Evolutionary conservation across 2,329 filamentous ascomycete genomes (phyloP), one percentile per base, ranked within the genome.

Genomic region (Fusarium humuli): DNA sequence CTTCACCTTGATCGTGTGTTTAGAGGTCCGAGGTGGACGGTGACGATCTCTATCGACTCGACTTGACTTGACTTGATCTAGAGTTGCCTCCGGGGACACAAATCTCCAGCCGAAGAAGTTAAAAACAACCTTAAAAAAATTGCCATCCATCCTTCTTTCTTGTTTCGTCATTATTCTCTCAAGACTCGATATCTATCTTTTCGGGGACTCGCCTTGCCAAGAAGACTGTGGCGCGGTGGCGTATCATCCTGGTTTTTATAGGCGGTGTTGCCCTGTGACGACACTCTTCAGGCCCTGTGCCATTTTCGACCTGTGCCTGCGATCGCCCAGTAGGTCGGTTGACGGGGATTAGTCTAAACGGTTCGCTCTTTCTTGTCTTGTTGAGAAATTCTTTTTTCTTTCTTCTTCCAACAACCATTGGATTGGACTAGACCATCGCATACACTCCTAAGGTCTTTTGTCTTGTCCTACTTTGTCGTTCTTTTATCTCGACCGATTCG

Each of bases 261-360:
- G 60, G 70, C 50, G 55, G 44, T 53, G 61, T 58, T 64, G 70
- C 70, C 70, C 73, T 76, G 73, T 75, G 73, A 76, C 73, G 73
- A 76, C 73, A 75, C 65, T 55, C 56, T 27, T 45, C 30, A 23
- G 57, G 69, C 66, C 65, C 72, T 70, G 73, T 75, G 70, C 66
- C 62, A 74, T 66, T 75, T 73, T 75, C 42, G 40, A 65, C 13
- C 25, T 30, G 30, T 18, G 37, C 57, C 32, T 14, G 20, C 34
- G 23, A 52, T 52, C 49, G 23, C 34, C 34, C 34, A 37, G 18
- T n/a, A n/a, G 42, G 37, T 56, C 37, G 46, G 34, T 47, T 37
- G 59, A 50, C 52, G 42, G 52, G 60, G 63, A 68, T 61, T 64
- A 52, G 34, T 52, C 23, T 27, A 25, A 60, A 61, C 50, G 46